A percentile compares a stretch with the other conserved stretches of the same genome.
Evolutionary conservation across 2,329 filamentous ascomycete genomes (phyloP).

Genomic region (Plectosphaerella sp.): DNA sequence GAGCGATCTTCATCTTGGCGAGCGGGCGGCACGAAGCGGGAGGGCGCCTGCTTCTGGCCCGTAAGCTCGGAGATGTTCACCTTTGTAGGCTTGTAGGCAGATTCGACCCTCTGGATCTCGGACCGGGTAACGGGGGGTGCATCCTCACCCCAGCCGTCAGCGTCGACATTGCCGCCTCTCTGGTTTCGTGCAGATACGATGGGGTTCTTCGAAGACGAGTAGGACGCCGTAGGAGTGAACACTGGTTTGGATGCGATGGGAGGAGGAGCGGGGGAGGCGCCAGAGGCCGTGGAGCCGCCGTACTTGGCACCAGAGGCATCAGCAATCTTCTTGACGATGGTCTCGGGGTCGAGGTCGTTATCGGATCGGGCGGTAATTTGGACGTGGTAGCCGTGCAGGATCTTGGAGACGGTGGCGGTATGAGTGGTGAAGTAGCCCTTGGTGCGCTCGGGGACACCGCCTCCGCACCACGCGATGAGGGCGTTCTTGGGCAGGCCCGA

Average conservation of each 20-base stretch:
- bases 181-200: constrained; percentile 61
- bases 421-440: constrained; percentile 99
- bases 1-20: constrained; percentile 37
- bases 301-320: constrained; percentile 96
- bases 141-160: constrained; percentile 92
- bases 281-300: constrained; percentile 66
- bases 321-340: constrained; percentile 87
- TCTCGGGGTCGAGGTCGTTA: constrained; percentile 78
- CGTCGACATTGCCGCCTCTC: constrained; percentile 59
- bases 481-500: constrained; percentile 84
- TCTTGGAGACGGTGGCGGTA: constrained; percentile 80
- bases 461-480: constrained; percentile 93
- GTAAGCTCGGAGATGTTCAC: constrained; percentile 87
- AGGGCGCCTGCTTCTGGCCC: constrained; percentile 64
- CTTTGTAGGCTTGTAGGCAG: constrained; percentile 92
- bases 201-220: constrained; percentile 58
- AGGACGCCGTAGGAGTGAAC: constrained; percentile 70
- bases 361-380: constrained; percentile 95
- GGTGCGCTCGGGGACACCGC: constrained; percentile 94
- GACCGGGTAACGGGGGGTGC: constrained; percentile 85
- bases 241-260: constrained; percentile 83
- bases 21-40: constrained; percentile 49
- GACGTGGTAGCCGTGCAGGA: constrained; percentile 95
- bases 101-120: constrained; percentile 84
- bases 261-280: constrained; percentile 55